Evolutionary conservation across 768 basidiomycete genomes (phyloP).

Genomic region (Gloeopeniophorella convolvens): DNA sequence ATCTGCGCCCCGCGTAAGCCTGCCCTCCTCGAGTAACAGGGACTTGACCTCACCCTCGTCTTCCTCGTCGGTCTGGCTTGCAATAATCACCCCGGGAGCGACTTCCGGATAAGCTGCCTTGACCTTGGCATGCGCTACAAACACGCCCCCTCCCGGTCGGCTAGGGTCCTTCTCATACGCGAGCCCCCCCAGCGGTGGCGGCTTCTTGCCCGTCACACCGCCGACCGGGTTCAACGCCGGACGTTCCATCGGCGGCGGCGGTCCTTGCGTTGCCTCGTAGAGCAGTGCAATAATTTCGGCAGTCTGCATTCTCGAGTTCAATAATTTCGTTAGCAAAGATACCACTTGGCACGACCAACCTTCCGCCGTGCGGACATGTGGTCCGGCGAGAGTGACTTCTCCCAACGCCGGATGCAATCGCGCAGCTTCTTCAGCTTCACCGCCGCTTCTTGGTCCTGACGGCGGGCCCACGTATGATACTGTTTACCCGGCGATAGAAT

Average conservation of each 20-base stretch:
- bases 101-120: constrained; percentile 34
- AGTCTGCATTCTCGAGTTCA: constrained; percentile 43
- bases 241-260: constrained; percentile 39
- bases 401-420: constrained; percentile 85
- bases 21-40: constrained; percentile 5
- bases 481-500: constrained; percentile 28
- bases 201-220: constrained; percentile 52
- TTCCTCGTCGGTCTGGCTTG: constrained; percentile 34
- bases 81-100: constrained; percentile 50
- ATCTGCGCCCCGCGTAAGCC: constrained; percentile 13
- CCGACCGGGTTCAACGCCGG: constrained; percentile 77
- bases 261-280: constrained; percentile 90
- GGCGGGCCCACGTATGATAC: constrained; percentile 92
- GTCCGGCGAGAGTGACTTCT: constrained; percentile 77
- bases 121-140: constrained; percentile 46
- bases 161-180: constrained; percentile 75
- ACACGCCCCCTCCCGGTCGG: constrained; percentile 83
- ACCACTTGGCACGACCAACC: constrained; percentile 44
- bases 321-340: constrained; percentile 7
- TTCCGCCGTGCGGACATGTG: constrained; percentile 94
- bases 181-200: constrained; percentile 43
- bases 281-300: constrained; percentile 88
- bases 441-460: constrained; percentile 70
- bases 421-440: constrained; percentile 70
- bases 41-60: constrained; percentile 19